Percentiles rank a stretch among this genome's conserved stretches.
phyloP scores from a whole-genome alignment of 2,329 filamentous ascomycete genomes.

The Ceratocystis diversiconidia region DNA sequence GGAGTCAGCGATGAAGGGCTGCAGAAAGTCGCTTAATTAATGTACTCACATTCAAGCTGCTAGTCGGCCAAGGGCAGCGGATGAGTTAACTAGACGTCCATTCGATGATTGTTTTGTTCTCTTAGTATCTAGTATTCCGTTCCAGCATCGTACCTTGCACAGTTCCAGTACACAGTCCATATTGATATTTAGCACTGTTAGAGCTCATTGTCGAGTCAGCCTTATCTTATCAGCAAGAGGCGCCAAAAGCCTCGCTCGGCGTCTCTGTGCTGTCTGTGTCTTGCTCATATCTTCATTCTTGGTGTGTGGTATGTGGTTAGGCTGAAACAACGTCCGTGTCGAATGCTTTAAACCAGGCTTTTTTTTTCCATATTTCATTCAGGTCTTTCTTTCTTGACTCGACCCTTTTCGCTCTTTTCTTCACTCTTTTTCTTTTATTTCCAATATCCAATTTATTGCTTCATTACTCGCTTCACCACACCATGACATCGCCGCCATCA shows the following conservation, averaged over 20 bases:
- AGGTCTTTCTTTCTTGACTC: background rate
- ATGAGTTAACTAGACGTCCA: no score
- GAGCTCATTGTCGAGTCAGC: background rate
- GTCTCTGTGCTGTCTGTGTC: background rate
- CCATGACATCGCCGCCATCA: background rate
- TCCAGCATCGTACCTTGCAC: background rate
- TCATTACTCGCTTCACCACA: background rate
- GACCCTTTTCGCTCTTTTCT: background rate
- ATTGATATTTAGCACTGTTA: background rate
- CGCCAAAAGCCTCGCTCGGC: background rate
- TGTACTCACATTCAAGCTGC: no score
- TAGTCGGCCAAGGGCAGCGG: no score
- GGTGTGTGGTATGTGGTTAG: background rate
- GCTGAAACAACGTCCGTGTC: constrained; percentile 4
- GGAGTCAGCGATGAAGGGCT: no score
- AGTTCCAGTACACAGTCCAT: background rate
- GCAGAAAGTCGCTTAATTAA: no score
- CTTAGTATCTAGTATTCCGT: no score
- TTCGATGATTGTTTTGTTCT: no score
- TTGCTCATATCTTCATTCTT: background rate
- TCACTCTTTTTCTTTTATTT: background rate
- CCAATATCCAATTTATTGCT: background rate
- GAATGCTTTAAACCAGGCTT: background rate
- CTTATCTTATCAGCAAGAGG: background rate
- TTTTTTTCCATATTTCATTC: background rate